phyloP scores from a whole-genome alignment of 768 basidiomycete species.

The Lyophyllum shimeji region DNA sequence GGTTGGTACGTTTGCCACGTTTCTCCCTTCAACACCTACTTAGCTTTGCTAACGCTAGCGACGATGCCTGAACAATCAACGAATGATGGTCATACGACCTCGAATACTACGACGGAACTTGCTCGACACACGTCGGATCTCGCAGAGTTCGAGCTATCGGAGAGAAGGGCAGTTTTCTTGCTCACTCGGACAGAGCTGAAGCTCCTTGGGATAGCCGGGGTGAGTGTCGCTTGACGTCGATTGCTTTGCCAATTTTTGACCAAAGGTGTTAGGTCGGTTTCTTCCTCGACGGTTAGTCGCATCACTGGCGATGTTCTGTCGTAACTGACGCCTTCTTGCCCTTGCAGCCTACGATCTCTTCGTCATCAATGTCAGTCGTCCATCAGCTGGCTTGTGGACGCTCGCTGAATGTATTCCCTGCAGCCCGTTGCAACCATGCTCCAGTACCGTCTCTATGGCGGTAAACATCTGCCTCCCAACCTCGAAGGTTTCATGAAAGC shows the following conservation, averaged over 20 bases:
- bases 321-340: background rate
- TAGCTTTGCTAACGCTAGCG: background rate
- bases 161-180: slow-evolving; percentile 25
- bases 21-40: background rate
- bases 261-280: slow-evolving; percentile 54
- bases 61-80: slow-evolving; percentile 7
- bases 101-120: background rate
- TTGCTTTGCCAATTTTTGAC: background rate
- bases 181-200: slow-evolving; percentile 50
- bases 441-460: slow-evolving; percentile 61
- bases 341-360: slow-evolving; percentile 65
- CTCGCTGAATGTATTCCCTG: background rate
- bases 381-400: background rate
- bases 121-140: slow-evolving; percentile 15
- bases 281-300: slow-evolving; percentile 61
- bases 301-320: background rate
- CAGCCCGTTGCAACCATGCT: slow-evolving; percentile 70
- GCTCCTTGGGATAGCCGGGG: slow-evolving; percentile 60
- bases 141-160: slow-evolving; percentile 27
- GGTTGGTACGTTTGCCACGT: background rate
- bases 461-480: slow-evolving; percentile 46
- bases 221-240: slow-evolving; percentile 26
- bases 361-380: slow-evolving; percentile 57
- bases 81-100: slow-evolving; percentile 1
- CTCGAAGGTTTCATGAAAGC: slow-evolving; percentile 66